A percentile compares a stretch with the other conserved stretches of the same genome.
phyloP scores from a whole-genome alignment of 495 filamentous ascomycete species.

The Acidiella bohemica region DNA sequence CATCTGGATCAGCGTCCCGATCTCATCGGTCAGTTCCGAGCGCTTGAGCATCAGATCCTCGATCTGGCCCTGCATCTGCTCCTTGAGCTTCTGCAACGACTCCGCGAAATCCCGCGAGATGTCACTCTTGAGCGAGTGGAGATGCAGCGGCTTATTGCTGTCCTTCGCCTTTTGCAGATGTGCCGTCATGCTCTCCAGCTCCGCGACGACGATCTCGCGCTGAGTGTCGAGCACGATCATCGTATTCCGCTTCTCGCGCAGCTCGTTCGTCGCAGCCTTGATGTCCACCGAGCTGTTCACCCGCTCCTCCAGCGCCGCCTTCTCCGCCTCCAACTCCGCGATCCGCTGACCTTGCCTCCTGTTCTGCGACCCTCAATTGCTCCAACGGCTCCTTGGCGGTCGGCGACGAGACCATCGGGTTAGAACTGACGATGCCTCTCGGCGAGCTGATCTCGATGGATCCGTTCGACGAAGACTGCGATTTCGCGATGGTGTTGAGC shows the following conservation, averaged over 20 bases:
- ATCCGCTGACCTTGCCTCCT: constrained; percentile 67
- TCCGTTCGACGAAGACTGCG: constrained; percentile 54
- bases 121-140: constrained; percentile 52
- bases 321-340: constrained; percentile 63
- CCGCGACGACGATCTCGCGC: constrained; percentile 85
- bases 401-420: constrained; percentile 50
- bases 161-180: constrained; percentile 55
- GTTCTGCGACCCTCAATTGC: constrained; percentile 62
- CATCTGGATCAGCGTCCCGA: constrained; percentile 58
- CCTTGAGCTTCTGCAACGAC: constrained; percentile 74
- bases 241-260: constrained; percentile 87
- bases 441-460: constrained; percentile 45
- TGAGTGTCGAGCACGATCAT: constrained; percentile 92
- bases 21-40: constrained; percentile 70
- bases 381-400: constrained; percentile 57
- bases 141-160: constrained; percentile 31
- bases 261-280: constrained; percentile 68
- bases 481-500: constrained; percentile 36
- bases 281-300: constrained; percentile 61
- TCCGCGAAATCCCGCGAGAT: constrained; percentile 80
- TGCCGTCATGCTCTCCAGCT: constrained; percentile 78
- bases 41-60: constrained; percentile 74
- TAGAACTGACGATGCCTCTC: constrained; percentile 61
- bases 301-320: constrained; percentile 37
- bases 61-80: constrained; percentile 59